Percentiles rank a stretch among this genome's conserved stretches.
phyloP scores from a whole-genome alignment of 805 yeast species.

The Saccharomycopsis olivae region DNA sequence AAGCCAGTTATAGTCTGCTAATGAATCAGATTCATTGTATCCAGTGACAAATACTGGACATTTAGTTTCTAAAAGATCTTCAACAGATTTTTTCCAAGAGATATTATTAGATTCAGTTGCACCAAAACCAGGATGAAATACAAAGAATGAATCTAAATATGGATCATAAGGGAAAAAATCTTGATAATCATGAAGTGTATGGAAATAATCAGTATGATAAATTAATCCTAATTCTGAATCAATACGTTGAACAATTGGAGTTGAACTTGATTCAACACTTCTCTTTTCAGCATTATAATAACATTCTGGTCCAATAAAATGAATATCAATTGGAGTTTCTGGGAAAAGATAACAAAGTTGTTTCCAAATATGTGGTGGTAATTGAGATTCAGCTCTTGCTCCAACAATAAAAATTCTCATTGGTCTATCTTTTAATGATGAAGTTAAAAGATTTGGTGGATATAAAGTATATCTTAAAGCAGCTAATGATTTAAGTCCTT shows the following conservation, averaged over 20 bases:
- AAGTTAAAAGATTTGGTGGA: constrained; percentile 50
- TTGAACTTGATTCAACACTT: constrained; percentile 44
- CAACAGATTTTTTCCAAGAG: constrained; percentile 86
- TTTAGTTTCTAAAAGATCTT: constrained; percentile 83
- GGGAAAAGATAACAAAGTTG: constrained; percentile 85
- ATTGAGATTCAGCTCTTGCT: constrained; percentile 84
- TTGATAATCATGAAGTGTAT: constrained; percentile 80
- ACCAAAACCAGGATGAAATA: constrained; percentile 92
- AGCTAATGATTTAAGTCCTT: constrained; percentile 88
- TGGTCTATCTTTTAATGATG: constrained; percentile 64
- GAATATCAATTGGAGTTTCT: constrained; percentile 69
- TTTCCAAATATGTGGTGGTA: constrained; percentile 94
- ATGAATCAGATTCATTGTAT: constrained; percentile 64
- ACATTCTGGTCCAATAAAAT: constrained; percentile 91
- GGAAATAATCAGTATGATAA: constrained; percentile 86
- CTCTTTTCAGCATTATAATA: constrained; percentile 63
- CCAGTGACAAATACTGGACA: constrained; percentile 90
- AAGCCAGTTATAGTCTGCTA: constrained; percentile 65
- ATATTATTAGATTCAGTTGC: constrained; percentile 68
- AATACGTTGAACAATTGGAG: constrained; percentile 62
- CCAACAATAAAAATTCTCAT: constrained; percentile 84
- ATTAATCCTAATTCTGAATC: constrained; percentile 66
- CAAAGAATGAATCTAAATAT: constrained; percentile 81
- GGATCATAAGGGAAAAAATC: constrained; percentile 98
- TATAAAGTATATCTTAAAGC: constrained; percentile 86